Evolutionary conservation across 306 rosid species (phyloP).

Genomic region (Cyamopsis tetragonoloba): DNA sequence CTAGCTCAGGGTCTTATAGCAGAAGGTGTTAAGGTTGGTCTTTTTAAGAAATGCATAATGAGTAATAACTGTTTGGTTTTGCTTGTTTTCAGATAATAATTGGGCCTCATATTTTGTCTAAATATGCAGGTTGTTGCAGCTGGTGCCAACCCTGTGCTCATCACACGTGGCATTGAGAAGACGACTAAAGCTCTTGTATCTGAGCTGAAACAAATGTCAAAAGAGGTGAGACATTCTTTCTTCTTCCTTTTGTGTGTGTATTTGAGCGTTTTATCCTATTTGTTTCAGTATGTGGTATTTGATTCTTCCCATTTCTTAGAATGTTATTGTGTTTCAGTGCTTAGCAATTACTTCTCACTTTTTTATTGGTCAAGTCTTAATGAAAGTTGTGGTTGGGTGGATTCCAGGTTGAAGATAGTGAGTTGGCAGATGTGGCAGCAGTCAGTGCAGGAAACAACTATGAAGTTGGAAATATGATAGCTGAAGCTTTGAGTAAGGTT

Average conservation of each 20-base stretch:
- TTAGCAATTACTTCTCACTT: background rate
- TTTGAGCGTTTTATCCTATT: background rate
- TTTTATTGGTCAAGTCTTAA: background rate
- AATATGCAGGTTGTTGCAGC: constrained; percentile 87
- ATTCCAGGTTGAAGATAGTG: constrained; percentile 94
- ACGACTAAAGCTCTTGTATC: constrained; percentile 71
- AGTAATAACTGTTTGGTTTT: background rate
- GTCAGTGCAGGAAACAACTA: constrained; percentile 98
- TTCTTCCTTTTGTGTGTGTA: background rate
- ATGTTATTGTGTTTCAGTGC: background rate
- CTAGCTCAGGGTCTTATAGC: constrained; percentile 98
- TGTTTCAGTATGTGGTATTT: background rate
- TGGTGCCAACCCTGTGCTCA: constrained; percentile 96
- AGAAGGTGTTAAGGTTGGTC: constrained; percentile 98
- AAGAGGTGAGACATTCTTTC: constrained; percentile 53
- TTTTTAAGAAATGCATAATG: background rate
- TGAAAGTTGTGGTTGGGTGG: constrained; percentile 6
- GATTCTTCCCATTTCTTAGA: background rate
- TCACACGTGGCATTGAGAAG: constrained; percentile 98
- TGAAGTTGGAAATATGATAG: constrained; percentile 95
- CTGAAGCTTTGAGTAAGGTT: constrained; percentile 97
- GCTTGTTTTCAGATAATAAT: background rate
- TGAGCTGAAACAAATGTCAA: constrained; percentile 80
- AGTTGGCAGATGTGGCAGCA: constrained; percentile 97
- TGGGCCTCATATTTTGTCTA: background rate